Base-by-base conservation (phyloP, 73 alveolate genomes). In the Stentor roeselii region DNA sequence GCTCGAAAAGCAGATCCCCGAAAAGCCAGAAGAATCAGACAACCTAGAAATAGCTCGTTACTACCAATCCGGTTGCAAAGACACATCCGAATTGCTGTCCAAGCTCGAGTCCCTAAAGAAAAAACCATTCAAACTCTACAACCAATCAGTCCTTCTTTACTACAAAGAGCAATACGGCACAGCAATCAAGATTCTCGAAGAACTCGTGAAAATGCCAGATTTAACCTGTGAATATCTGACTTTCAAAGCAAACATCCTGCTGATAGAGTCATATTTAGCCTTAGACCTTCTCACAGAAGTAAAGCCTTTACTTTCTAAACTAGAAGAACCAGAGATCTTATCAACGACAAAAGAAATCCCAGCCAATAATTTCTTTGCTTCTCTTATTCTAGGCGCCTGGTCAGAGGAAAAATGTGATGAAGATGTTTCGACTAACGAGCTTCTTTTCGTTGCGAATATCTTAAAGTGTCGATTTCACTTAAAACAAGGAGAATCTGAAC, bases 81-180 rank as follows among this genome's bases (percentile, higher is more conserved):
- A 67, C 34, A n/a, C 41, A 1, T 21, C 21, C n/a, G 80, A 67
- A 32, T 40, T 67, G 21, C 34, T 67, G 34, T 15, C 21, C 37
- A 21, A 32, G 80, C n/a, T 67, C 27, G 21, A 21, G 37, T 67
- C 80, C 41, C 80, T 67, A 27, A 40, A 67, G 2, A 21, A 32
- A 36, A 15, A 36, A 67, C 37, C 80, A 30, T 21, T 67, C 21
- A n/a, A 40, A 1, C n/a, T 30, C 37, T 67, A 67, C 80, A 67
- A 67, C 34, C n/a, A 30, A 32, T 14, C 41, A 1, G 80, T 67
- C 34, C 37, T 67, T 11, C 34, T 32, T 27, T 67, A 27, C 34
- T 67, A 67, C 37, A 21, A 21, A 67, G 80, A 67, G 34, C 37
- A 67, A 36, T 67, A 67, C 34, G 80, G 80, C 27, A 40, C 80